Conservation (phyloP, 2,329 filamentous ascomycete species). For the Diplodia corticola region DNA sequence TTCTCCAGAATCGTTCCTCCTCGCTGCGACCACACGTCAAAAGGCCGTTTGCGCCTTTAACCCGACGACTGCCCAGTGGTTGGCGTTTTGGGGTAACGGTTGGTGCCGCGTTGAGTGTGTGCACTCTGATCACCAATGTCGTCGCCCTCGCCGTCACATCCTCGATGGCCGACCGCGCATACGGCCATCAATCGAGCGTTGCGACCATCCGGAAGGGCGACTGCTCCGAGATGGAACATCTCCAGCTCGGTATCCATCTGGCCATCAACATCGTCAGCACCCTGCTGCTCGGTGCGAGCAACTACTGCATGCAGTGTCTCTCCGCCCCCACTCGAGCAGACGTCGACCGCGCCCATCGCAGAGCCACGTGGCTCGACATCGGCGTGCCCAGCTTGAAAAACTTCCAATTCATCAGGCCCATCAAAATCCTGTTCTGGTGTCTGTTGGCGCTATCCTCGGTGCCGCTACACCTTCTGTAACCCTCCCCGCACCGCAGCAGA, state of each 20-base stretch:
- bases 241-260: constrained; percentile 41
- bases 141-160: not conserved
- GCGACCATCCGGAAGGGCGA: not conserved
- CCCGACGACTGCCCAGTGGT: not conserved
- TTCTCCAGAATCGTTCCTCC: not conserved
- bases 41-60: not conserved
- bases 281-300: constrained; percentile 1
- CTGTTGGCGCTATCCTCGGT: constrained; percentile 1
- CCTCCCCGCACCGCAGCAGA: not conserved
- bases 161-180: not conserved
- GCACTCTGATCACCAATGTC: not conserved
- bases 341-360: not conserved
- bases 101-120: not conserved
- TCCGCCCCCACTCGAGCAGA: constrained; percentile 7
- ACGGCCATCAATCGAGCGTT: not conserved
- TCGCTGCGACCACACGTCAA: not conserved
- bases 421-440: not conserved
- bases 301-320: constrained; percentile 16
- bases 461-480: constrained; percentile 15
- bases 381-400: constrained; percentile 48
- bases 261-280: constrained; percentile 24
- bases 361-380: constrained; percentile 45
- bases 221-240: not conserved
- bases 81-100: not conserved
- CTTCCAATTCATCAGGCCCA: constrained; percentile 23